These are phyloP conservation scores for Capronia americana DNA, from an alignment of 2,329 filamentous ascomycete genomes.

Conservation along the genomic window DNA sequence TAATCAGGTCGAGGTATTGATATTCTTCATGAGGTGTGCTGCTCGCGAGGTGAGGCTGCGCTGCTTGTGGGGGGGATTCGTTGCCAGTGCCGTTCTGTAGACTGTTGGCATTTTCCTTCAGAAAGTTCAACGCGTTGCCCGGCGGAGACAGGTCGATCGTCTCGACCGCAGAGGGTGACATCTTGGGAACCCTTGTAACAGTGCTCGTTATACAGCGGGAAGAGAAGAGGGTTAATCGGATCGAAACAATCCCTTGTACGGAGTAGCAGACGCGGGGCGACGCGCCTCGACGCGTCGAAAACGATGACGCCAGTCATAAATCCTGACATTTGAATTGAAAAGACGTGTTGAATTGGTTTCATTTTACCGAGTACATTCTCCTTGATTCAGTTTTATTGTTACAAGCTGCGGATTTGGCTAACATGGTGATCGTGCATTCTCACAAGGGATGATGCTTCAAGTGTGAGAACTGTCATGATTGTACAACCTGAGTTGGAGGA, in stretches of 20 bases:
- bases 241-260: background rate
- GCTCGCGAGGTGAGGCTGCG: background rate
- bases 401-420: background rate
- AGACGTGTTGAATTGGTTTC: background rate
- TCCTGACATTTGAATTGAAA: background rate
- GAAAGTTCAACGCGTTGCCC: slow-evolving; percentile 33
- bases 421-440: background rate
- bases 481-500: background rate
- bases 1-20: slow-evolving; percentile 90
- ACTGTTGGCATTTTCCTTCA: slow-evolving; percentile 37
- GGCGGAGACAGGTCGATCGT: slow-evolving; percentile 18
- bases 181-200: background rate
- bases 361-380: background rate
- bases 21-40: slow-evolving; percentile 75
- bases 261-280: background rate
- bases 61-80: background rate
- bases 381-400: background rate
- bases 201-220: background rate
- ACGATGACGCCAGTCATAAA: slow-evolving; percentile 6
- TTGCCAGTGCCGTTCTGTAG: slow-evolving; percentile 17
- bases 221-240: background rate
- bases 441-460: background rate
- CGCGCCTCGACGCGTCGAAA: slow-evolving; percentile 22
- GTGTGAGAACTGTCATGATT: background rate
- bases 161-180: slow-evolving; percentile 36